Base-by-base conservation (phyloP, 1,284 basidiomycete genomes). In the Puccinia polysora region DNA sequence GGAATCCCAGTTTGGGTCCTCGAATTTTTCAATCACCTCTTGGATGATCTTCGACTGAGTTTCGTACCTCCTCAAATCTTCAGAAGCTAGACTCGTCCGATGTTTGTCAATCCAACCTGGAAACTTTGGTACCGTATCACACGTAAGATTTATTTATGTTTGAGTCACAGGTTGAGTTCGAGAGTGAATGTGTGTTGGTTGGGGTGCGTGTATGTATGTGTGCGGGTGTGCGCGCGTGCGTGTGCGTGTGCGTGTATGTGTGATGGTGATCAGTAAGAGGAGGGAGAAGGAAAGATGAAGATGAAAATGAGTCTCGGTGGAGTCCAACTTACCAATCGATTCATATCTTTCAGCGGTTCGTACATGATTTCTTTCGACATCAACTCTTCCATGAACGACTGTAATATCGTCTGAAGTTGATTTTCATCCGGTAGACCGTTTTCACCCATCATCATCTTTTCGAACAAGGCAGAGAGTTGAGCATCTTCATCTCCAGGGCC, bases 291-390 rank as follows among this genome's bases (percentile, higher is more conserved):
- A 38, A 3, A 52, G 10, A 8, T 56, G n/a, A 38, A 20, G 40
- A 56, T 23, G n/a, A n/a, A n/a, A n/a, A n/a, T n/a, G n/a, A n/a
- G n/a, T n/a, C n/a, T n/a, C n/a, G n/a, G n/a, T 18, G 28, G 47
- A 36, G 2, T 8, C 38, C 8, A 20, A 76, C 80, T 67, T 76
- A 90, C 93, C 82, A 93, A 92, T 18, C 89, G 86, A 18, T 86
- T 83, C 36, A 98, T 82, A 78, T 97, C 95, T 76, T 89, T 89
- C 77, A 97, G 81, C 0, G 95, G 94, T 75, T 96, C 93, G 77
- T 97, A 91, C 20, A 96, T 81, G 10, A 97, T 85, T 1, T 97
- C 92, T 79, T 92, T 93, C 80, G 87, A 88, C 90, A 98, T 92
- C 56, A 98, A 84, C 78, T 93, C 88, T 18, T 86, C 85, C 93